Conservation (phyloP, 352 stramenopile species). For the Plasmopara halstedii region DNA sequence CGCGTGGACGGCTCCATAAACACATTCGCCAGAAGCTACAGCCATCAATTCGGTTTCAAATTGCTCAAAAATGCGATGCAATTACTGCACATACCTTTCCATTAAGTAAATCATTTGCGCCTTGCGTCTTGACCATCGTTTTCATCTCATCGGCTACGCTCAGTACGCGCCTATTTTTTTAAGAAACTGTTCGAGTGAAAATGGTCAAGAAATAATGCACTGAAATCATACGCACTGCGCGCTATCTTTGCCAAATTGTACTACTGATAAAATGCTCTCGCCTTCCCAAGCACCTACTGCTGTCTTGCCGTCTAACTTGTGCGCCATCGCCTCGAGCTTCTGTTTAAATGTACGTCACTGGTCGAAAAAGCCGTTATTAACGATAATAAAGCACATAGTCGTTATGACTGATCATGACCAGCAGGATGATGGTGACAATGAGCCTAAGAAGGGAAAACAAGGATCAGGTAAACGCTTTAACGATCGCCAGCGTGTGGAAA, state of each 20-base stretch:
- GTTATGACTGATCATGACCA: constrained; percentile 20
- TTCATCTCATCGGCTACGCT: constrained; percentile 79
- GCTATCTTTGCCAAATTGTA: constrained; percentile 69
- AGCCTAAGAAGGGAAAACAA: constrained; percentile 56
- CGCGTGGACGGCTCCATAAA: constrained; percentile 99
- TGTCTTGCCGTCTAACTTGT: constrained; percentile 51
- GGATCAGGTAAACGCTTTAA: constrained; percentile 67
- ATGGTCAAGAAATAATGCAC: background rate
- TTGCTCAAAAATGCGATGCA: background rate
- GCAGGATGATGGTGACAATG: constrained; percentile 1
- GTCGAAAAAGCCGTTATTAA: background rate
- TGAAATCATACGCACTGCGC: constrained; percentile 36
- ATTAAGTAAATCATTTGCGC: constrained; percentile 69
- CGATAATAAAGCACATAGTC: background rate
- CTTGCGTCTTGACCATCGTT: constrained; percentile 64
- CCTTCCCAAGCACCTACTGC: constrained; percentile 49
- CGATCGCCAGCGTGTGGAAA: constrained; percentile 75
- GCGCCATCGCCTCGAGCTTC: constrained; percentile 8
- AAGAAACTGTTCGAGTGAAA: too few species aligned
- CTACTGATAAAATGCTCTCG: constrained; percentile 71
- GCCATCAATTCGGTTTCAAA: background rate
- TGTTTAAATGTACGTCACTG: background rate
- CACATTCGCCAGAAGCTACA: constrained; percentile 90
- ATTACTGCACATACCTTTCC: constrained; percentile 46
- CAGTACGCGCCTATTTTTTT: constrained; percentile 64